A percentile compares a stretch with the other conserved stretches of the same genome.
Conservation (phyloP, 306 rosid genomes). For the Astragalus membranaceus region DNA sequence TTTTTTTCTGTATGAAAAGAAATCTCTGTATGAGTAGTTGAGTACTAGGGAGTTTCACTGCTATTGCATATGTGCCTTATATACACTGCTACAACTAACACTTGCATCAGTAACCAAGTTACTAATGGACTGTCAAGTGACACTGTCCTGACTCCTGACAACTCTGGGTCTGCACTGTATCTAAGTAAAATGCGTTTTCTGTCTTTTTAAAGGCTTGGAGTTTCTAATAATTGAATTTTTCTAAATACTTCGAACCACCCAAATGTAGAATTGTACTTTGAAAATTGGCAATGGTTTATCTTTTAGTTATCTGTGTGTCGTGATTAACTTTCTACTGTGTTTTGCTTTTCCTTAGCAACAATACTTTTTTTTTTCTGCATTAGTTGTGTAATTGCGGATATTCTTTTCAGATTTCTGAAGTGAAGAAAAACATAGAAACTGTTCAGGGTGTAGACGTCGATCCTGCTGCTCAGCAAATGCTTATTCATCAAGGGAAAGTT, state of each 20-base stretch:
- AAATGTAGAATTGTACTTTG: neutral
- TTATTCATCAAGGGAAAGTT: conserved; percentile 88
- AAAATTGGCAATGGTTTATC: neutral
- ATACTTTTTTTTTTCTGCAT: neutral
- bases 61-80: no score
- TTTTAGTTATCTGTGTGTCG: neutral
- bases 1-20: no score
- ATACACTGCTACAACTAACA: no score
- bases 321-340: no score
- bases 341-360: neutral
- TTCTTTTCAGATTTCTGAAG: conserved; percentile 63
- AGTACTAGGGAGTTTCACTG: no score
- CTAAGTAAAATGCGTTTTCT: neutral
- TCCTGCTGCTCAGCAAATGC: conserved; percentile 92
- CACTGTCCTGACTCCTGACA: no score
- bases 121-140: no score
- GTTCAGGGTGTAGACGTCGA: conserved; percentile 67
- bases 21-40: no score
- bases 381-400: neutral
- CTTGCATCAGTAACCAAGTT: no score
- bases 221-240: neutral
- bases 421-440: conserved; percentile 74
- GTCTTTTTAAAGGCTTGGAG: neutral
- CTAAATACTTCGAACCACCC: neutral
- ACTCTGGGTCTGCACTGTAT: neutral